Base-by-base conservation (phyloP, 176 grass and related monocot species). In the Secale cereale region DNA sequence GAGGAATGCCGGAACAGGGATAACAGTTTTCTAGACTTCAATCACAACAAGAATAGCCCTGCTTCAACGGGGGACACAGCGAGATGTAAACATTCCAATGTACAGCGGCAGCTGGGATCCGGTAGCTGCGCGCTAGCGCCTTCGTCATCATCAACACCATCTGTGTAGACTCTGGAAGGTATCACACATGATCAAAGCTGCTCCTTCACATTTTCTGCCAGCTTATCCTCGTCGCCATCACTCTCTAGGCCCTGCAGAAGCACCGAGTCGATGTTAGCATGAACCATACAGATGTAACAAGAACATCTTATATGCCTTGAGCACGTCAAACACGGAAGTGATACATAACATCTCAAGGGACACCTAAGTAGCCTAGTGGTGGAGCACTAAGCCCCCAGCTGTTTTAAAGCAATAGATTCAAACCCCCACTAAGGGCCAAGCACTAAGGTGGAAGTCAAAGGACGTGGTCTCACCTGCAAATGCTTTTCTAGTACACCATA, bases 171-270 rank as follows among this genome's bases (percentile, higher is more conserved):
- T 22, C 7, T 3, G 30, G 59, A 83, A 87, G 64, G 79, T 78
- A 59, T 54, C 28, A 7, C 40, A 22, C 27, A 75, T 50, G 2
- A 59, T 59, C 31, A 79, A 3, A 77, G 37, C 61, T 70, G 28
- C 81, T 84, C 32, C 85, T 91, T 70, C 11, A 40, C 81, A 62
- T 33, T 74, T 75, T 88, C 82, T 59, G 65, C 67, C 46, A 87
- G 86, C 72, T 85, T 82, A 22, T 82, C 90, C 69, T 95, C 93
- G 1, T 98, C 93, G 7, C 84, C 83, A 16, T 93, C 93, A 83
- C 93, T 95, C 45, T 91, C 91, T 57, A 93, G 82, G n/a, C 87
- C 95, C 95, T 98, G 80, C 52, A 81, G 60, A 88, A 76, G 36
- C 16, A 83, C 22, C 27, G 45, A 14, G 28, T 11, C 61, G 50